Evolutionary conservation across 768 basidiomycete species (phyloP).

Genomic region (Lactifluus pinguis): DNA sequence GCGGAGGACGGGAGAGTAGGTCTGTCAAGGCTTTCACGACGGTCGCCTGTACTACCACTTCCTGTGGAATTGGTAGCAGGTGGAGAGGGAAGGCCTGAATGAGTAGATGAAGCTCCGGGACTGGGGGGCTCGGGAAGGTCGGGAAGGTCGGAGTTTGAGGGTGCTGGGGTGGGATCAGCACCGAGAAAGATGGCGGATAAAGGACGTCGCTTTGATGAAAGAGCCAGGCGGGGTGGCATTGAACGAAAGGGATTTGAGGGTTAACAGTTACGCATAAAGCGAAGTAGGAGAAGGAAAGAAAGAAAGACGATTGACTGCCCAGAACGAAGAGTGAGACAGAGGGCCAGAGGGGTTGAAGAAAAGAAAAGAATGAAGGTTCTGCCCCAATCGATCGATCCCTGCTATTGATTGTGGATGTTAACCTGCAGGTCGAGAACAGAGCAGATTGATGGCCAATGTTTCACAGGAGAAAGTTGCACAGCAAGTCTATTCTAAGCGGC

Average conservation of each 20-base stretch:
- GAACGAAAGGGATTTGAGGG: slow-evolving; percentile 15
- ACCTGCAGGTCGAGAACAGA: not conserved
- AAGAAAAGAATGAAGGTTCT: not conserved
- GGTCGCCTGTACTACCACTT: slow-evolving; percentile 38
- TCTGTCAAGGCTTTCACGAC: slow-evolving; percentile 33
- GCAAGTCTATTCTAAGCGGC: not conserved
- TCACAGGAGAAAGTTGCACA: slow-evolving; percentile 1
- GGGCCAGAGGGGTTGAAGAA: not conserved
- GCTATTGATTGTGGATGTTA: slow-evolving; percentile 5
- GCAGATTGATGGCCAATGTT: slow-evolving; percentile 4
- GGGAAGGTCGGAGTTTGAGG: slow-evolving; percentile 26
- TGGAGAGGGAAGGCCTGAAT: slow-evolving; percentile 71
- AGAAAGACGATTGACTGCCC: not conserved
- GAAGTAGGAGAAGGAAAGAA: not conserved
- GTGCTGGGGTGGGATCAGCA: slow-evolving; percentile 27
- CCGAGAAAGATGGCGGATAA: slow-evolving; percentile 56
- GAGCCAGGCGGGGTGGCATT: slow-evolving; percentile 44
- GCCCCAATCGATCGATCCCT: slow-evolving; percentile 9
- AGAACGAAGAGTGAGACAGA: not conserved
- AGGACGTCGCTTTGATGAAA: slow-evolving; percentile 40
- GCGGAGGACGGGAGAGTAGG: slow-evolving; percentile 24
- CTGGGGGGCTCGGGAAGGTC: slow-evolving; percentile 62
- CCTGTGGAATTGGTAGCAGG: slow-evolving; percentile 82
- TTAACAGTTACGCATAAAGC: slow-evolving; percentile 16
- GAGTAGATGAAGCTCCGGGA: slow-evolving; percentile 40